These are phyloP conservation scores for Stephania japonica DNA, from an alignment of 164 flowering plant genomes.

Conservation along the genomic window DNA sequence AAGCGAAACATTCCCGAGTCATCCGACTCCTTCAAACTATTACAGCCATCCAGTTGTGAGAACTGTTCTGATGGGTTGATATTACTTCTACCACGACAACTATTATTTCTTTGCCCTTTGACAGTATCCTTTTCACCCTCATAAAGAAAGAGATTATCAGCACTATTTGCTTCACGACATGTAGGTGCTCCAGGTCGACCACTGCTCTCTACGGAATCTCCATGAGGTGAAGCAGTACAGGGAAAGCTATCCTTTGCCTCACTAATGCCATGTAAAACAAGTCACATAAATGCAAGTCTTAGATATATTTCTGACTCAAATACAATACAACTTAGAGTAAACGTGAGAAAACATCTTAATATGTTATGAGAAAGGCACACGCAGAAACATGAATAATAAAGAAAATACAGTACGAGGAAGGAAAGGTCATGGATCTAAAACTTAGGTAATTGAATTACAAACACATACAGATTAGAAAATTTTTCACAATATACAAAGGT, in stretches of 20 bases:
- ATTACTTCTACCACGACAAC: conserved; percentile 32
- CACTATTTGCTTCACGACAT: conserved; percentile 69
- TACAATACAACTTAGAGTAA: neutral
- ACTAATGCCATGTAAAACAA: conserved; percentile 29
- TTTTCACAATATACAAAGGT: neutral
- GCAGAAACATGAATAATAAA: neutral
- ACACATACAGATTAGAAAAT: no score
- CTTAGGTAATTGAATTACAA: neutral
- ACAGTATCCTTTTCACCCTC: conserved; percentile 60
- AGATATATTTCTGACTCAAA: neutral
- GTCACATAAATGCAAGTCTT: neutral
- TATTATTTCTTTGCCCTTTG: conserved; percentile 40
- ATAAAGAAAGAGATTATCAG: conserved; percentile 83
- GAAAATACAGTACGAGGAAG: neutral
- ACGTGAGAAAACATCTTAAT: neutral
- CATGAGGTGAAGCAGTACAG: conserved; percentile 77
- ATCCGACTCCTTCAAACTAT: conserved; percentile 59
- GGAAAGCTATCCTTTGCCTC: conserved; percentile 92
- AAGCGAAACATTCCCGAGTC: conserved; percentile 57
- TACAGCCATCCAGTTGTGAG: conserved; percentile 46
- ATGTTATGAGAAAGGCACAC: neutral
- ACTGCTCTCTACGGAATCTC: conserved; percentile 91
- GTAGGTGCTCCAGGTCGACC: conserved; percentile 58
- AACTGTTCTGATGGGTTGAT: conserved; percentile 53
- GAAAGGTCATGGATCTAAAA: neutral